These are phyloP conservation scores for Daldinia grandis DNA, from an alignment of 495 filamentous ascomycete genomes.

Conservation along the genomic window DNA sequence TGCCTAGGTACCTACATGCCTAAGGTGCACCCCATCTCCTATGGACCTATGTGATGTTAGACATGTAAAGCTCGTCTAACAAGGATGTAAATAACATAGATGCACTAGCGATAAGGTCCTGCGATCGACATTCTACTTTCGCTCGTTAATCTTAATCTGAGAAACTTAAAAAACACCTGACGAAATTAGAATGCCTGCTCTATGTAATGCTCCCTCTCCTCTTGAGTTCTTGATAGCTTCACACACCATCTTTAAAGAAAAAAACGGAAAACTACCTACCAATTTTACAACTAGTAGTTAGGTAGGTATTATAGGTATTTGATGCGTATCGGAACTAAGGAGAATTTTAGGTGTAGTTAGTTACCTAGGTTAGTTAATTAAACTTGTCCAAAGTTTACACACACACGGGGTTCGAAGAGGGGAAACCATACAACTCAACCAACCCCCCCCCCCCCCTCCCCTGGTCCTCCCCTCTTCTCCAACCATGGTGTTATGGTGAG, in stretches of 20 bases:
- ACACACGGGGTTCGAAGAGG: conserved; percentile 12
- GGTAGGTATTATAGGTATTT: conserved; percentile 5
- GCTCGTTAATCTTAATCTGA: conserved; percentile 35
- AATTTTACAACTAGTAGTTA: neutral
- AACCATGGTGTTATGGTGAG: conserved; percentile 19
- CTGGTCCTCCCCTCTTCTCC: conserved; percentile 1
- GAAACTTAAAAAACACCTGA: conserved; percentile 22
- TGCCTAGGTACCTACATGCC: too few species aligned
- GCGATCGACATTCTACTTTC: conserved; percentile 23
- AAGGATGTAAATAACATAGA: conserved; percentile 19
- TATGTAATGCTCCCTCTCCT: neutral
- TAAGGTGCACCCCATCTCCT: too few species aligned
- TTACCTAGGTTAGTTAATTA: too few species aligned
- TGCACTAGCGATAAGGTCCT: conserved; percentile 25
- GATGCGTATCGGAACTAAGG: conserved; percentile 18
- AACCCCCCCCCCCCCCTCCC: too few species aligned
- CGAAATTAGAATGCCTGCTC: conserved; percentile 13
- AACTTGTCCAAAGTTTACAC: conserved; percentile 21
- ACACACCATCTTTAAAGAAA: conserved; percentile 17
- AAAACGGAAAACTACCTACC: too few species aligned
- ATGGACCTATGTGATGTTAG: too few species aligned
- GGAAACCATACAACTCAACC: neutral
- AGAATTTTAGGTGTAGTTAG: conserved; percentile 23
- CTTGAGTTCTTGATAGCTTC: neutral
- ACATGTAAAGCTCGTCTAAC: neutral